Evolutionary conservation across 257 asterid genomes (phyloP).

Genomic region (Lithospermum erythrorhizon): DNA sequence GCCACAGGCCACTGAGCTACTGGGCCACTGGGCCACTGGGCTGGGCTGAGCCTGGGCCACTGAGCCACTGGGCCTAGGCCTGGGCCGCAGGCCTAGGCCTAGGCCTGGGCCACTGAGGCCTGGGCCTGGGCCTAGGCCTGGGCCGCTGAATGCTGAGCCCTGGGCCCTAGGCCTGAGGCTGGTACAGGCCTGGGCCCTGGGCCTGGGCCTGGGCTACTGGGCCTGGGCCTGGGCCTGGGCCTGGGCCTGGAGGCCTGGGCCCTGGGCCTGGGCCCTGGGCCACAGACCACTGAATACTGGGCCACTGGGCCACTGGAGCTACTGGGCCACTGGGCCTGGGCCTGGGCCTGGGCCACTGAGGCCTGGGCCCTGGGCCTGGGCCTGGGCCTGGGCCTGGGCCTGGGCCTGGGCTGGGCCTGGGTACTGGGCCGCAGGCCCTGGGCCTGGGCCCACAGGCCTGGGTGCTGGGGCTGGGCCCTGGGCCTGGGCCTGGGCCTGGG

Average conservation of each 20-base stretch:
- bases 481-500: constrained; percentile 7
- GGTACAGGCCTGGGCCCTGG: too few species aligned
- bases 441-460: constrained; percentile 5
- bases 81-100: constrained; percentile 7
- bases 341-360: background rate
- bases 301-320: too few species aligned
- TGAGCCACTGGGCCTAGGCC: background rate
- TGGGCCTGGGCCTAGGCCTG: too few species aligned
- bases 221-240: constrained; percentile 9
- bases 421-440: background rate
- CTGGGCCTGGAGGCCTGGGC: background rate
- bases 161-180: background rate
- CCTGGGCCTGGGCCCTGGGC: constrained; percentile 2
- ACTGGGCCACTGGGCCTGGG: background rate
- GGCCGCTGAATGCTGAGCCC: too few species aligned
- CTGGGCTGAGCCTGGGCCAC: too few species aligned
- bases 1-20: too few species aligned
- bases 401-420: too few species aligned
- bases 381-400: constrained; percentile 4
- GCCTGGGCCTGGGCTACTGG: background rate
- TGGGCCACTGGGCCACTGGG: too few species aligned
- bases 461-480: too few species aligned
- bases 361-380: constrained; percentile 6
- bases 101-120: too few species aligned
- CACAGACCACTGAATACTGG: too few species aligned